Percentiles rank a stretch among this genome's conserved stretches.
phyloP scores from a whole-genome alignment of 495 filamentous ascomycete genomes.

The Neurospora terricola region DNA sequence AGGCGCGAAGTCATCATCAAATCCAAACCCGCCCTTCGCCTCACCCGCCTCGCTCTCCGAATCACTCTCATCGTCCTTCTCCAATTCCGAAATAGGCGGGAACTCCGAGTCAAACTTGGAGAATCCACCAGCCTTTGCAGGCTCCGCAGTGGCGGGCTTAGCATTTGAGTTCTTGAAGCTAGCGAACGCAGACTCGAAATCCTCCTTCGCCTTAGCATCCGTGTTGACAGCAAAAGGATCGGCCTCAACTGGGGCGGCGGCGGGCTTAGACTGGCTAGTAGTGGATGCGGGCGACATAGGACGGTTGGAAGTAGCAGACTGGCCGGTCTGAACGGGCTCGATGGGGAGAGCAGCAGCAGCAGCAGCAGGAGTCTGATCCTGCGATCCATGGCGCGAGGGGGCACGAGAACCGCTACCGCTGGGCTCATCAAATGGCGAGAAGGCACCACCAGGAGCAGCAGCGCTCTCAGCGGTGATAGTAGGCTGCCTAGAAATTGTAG shows the following conservation, averaged over 20 bases:
- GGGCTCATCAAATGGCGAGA: conserved; percentile 54
- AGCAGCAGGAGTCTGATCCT: conserved; percentile 5
- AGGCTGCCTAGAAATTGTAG: conserved; percentile 40
- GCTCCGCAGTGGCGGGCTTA: conserved; percentile 15
- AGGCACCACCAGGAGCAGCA: conserved; percentile 13
- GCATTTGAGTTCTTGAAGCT: conserved; percentile 39
- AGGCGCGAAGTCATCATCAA: conserved; percentile 86
- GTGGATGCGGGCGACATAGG: conserved; percentile 13
- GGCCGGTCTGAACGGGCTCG: conserved; percentile 23
- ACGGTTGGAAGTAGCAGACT: conserved; percentile 23
- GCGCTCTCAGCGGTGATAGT: conserved; percentile 33
- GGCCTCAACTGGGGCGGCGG: conserved; percentile 3
- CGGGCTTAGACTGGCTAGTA: conserved; percentile 10
- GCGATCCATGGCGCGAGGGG: neutral
- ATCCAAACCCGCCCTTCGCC: conserved; percentile 87
- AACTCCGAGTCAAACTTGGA: conserved; percentile 58
- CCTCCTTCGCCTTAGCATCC: conserved; percentile 55
- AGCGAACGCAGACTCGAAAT: conserved; percentile 67
- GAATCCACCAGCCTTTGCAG: conserved; percentile 30
- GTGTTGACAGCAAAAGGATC: conserved; percentile 48
- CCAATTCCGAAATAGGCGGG: conserved; percentile 82
- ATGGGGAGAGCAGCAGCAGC: conserved; percentile 14
- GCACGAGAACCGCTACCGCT: conserved; percentile 8
- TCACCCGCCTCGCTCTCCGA: conserved; percentile 67
- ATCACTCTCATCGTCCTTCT: conserved; percentile 57